A percentile compares a stretch with the other conserved stretches of the same genome.
These are phyloP conservation scores for Reutealis trisperma DNA, from an alignment of 345 rosid species.

Conservation along the genomic window DNA sequence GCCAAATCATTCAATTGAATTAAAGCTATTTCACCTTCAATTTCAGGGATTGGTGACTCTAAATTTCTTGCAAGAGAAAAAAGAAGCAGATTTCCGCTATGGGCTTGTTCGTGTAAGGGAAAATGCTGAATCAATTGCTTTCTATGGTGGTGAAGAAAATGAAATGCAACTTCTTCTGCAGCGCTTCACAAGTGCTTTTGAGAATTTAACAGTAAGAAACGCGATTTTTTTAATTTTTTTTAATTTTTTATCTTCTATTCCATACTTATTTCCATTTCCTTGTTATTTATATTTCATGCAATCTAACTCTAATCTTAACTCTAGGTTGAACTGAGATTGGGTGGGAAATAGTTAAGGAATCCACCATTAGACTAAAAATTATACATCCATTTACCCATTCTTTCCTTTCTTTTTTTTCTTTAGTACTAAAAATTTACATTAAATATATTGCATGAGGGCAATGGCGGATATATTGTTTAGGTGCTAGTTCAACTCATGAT, in stretches of 20 bases:
- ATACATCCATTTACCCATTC: too few relatives aligned
- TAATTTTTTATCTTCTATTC: slow-evolving; percentile 22
- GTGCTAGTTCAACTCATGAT: too few relatives aligned
- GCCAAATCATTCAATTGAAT: neutral
- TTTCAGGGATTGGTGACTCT: slow-evolving; percentile 81
- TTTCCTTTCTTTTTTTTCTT: too few relatives aligned
- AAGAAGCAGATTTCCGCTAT: slow-evolving; percentile 96
- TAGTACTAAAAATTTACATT: too few relatives aligned
- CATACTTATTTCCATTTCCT: slow-evolving; percentile 8
- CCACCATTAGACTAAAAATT: neutral
- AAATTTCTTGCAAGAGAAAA: slow-evolving; percentile 97
- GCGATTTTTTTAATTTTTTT: neutral
- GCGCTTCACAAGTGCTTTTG: slow-evolving; percentile 87
- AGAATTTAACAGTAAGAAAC: slow-evolving; percentile 62
- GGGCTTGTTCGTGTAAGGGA: slow-evolving; percentile 96
- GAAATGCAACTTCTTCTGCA: slow-evolving; percentile 85
- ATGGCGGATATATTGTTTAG: too few relatives aligned
- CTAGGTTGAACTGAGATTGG: neutral
- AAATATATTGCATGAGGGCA: too few relatives aligned
- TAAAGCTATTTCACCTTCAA: slow-evolving; percentile 16
- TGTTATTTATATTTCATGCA: neutral
- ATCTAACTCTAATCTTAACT: neutral
- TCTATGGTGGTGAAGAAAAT: slow-evolving; percentile 89
- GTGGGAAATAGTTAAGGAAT: neutral
- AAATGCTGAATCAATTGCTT: slow-evolving; percentile 96